Evolutionary conservation across 371 early-diverging fungal species (phyloP).

Genomic region (Mortierella sp.): DNA sequence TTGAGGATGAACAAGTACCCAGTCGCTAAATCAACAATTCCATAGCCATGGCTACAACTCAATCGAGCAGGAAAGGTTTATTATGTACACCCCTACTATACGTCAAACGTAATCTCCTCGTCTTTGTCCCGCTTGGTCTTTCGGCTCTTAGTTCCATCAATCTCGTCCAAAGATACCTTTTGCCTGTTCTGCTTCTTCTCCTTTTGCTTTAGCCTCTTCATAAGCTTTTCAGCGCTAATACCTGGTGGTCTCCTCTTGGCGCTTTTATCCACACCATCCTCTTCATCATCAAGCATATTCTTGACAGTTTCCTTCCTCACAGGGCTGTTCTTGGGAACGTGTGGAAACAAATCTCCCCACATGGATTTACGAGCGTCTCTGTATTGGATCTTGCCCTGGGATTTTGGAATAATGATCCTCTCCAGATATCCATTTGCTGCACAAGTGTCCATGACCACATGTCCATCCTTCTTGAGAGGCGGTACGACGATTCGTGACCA

Average conservation of each 20-base stretch:
- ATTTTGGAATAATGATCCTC: constrained; percentile 80
- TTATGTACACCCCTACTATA: constrained; percentile 6
- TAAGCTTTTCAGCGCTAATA: constrained; percentile 25
- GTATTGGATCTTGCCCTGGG: constrained; percentile 80
- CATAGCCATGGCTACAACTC: too few relatives aligned
- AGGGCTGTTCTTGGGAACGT: constrained; percentile 70
- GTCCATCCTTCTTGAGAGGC: constrained; percentile 82
- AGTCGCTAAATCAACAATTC: too few relatives aligned
- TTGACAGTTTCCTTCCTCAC: constrained; percentile 29
- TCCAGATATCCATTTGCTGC: constrained; percentile 72
- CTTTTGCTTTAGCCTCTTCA: constrained; percentile 45
- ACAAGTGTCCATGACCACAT: constrained; percentile 82
- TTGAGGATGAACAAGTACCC: too few relatives aligned
- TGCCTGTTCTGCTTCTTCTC: constrained; percentile 50
- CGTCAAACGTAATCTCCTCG: constrained; percentile 16
- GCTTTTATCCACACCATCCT: not conserved
- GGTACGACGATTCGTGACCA: constrained; percentile 84
- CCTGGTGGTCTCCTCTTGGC: constrained; percentile 18
- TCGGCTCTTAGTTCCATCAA: constrained; percentile 9
- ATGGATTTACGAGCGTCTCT: constrained; percentile 81
- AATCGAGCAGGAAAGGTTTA: not conserved
- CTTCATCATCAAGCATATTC: constrained; percentile 3
- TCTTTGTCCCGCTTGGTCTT: constrained; percentile 5
- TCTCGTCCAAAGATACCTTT: constrained; percentile 27
- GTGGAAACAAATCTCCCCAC: constrained; percentile 91